A percentile compares a stretch with the other conserved stretches of the same genome.
Evolutionary conservation across 495 filamentous ascomycete genomes (phyloP).

Genomic region (Penicillium turbatum): DNA sequence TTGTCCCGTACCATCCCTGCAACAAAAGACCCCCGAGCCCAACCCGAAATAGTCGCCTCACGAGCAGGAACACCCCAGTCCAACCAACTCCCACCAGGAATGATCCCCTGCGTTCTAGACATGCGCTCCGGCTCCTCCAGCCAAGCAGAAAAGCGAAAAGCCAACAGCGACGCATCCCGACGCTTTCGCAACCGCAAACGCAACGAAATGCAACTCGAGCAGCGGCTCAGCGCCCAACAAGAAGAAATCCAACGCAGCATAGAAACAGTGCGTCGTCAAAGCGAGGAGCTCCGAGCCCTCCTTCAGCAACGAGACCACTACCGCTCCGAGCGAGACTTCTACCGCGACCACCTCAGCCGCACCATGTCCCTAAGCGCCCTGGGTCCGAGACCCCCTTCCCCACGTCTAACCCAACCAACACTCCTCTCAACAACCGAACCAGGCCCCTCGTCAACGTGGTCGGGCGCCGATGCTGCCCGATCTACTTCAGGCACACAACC

Average conservation of each 20-base stretch:
- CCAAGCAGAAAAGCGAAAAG: constrained; percentile 85
- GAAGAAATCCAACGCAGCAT: constrained; percentile 54
- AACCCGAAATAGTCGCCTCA: constrained; percentile 34
- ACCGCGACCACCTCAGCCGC: constrained; percentile 57
- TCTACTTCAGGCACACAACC: constrained; percentile 5
- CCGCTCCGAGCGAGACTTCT: constrained; percentile 58
- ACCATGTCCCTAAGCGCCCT: constrained; percentile 44
- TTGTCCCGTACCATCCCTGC: constrained; percentile 23
- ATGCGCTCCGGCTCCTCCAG: constrained; percentile 77
- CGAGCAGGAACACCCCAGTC: constrained; percentile 35
- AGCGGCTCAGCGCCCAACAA: constrained; percentile 53
- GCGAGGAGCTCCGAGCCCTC: constrained; percentile 54
- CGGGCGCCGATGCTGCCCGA: constrained; percentile 10
- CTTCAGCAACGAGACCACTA: constrained; percentile 53
- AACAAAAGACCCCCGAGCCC: constrained; percentile 24
- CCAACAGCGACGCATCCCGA: constrained; percentile 89
- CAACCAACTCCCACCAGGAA: constrained; percentile 36
- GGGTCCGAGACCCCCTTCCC: constrained; percentile 42
- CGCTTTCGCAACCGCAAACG: constrained; percentile 88
- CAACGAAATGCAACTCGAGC: constrained; percentile 72
- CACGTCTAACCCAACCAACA: constrained; percentile 15
- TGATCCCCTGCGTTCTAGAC: constrained; percentile 62
- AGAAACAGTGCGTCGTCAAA: constrained; percentile 52
- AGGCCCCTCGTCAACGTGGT: constrained; percentile 8
- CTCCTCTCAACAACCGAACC: constrained; percentile 7